A percentile compares a stretch with the other conserved stretches of the same genome.
Evolutionary conservation across 2,329 filamentous ascomycete species (phyloP).

Genomic region (Colletotrichum kahawae): DNA sequence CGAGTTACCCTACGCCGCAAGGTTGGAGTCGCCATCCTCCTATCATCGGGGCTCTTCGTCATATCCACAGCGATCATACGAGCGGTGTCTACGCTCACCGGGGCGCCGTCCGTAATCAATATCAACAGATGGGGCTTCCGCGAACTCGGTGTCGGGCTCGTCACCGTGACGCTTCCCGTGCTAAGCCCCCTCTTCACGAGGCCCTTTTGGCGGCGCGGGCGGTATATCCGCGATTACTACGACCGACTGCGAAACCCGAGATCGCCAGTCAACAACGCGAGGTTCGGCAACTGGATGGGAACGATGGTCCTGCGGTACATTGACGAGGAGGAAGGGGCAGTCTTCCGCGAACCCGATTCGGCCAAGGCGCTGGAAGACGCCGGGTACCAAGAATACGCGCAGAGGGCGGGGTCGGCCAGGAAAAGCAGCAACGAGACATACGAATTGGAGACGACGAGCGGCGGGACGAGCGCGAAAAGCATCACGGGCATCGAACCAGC

Average conservation of each 20-base stretch:
- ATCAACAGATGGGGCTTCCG: slow-evolving; percentile 26
- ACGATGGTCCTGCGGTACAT: slow-evolving; percentile 9
- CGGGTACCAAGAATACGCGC: background rate
- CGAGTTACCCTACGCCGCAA: slow-evolving; percentile 19
- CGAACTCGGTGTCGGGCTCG: slow-evolving; percentile 27
- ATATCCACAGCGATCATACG: slow-evolving; percentile 30
- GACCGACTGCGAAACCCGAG: background rate
- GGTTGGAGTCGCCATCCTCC: slow-evolving; percentile 25
- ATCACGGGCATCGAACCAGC: background rate
- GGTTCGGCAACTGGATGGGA: slow-evolving; percentile 4
- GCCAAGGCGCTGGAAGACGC: background rate
- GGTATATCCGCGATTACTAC: slow-evolving; percentile 15
- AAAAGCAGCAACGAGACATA: background rate
- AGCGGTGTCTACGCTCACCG: slow-evolving; percentile 24
- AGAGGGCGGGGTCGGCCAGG: background rate
- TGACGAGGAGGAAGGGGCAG: background rate
- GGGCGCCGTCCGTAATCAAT: slow-evolving; percentile 28
- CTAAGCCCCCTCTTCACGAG: slow-evolving; percentile 19
- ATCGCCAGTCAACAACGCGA: background rate
- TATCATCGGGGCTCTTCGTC: slow-evolving; percentile 30
- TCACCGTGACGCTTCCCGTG: slow-evolving; percentile 25
- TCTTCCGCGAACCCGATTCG: background rate
- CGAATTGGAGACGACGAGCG: background rate
- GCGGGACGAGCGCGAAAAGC: background rate
- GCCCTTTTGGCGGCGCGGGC: slow-evolving; percentile 22